phyloP scores from a whole-genome alignment of 1,284 basidiomycete genomes.

The Ustilago crameri region DNA sequence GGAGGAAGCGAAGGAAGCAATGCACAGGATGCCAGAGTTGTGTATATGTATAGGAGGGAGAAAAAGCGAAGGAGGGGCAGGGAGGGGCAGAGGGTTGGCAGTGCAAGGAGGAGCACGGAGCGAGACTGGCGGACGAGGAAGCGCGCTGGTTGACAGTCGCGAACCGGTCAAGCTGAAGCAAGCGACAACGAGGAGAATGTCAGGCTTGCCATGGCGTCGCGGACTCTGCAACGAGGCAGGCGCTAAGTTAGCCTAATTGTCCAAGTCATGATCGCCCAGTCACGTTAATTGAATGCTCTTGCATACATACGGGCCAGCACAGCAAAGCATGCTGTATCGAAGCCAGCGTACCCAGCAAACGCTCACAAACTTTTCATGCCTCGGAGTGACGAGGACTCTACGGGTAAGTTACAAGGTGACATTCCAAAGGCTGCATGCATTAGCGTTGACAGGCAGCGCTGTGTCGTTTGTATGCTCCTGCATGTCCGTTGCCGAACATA shows the following conservation, averaged over 20 bases:
- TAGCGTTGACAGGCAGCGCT: background rate
- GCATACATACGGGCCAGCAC: too few relatives aligned
- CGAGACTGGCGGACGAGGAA: background rate
- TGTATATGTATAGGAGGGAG: slow-evolving; percentile 11
- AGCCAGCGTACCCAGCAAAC: background rate
- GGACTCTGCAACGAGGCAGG: too few relatives aligned
- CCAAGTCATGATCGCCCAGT: too few relatives aligned
- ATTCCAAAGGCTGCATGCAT: slow-evolving; percentile 1
- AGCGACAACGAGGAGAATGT: background rate
- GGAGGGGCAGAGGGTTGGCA: background rate
- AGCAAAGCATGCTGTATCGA: background rate
- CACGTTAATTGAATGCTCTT: too few relatives aligned
- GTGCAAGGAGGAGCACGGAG: background rate
- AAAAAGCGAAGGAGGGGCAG: background rate
- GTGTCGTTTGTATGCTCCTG: background rate
- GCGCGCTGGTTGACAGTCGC: background rate
- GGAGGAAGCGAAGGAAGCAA: slow-evolving; percentile 1
- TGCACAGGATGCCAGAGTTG: background rate
- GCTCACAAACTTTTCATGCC: background rate
- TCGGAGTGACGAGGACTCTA: background rate
- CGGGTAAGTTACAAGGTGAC: background rate
- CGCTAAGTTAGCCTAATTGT: too few relatives aligned
- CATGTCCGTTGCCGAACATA: slow-evolving; percentile 5
- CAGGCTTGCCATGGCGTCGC: background rate
- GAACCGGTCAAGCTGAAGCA: background rate